Conservation (phyloP, 495 filamentous ascomycete species). For the Emericellopsis terricola region DNA sequence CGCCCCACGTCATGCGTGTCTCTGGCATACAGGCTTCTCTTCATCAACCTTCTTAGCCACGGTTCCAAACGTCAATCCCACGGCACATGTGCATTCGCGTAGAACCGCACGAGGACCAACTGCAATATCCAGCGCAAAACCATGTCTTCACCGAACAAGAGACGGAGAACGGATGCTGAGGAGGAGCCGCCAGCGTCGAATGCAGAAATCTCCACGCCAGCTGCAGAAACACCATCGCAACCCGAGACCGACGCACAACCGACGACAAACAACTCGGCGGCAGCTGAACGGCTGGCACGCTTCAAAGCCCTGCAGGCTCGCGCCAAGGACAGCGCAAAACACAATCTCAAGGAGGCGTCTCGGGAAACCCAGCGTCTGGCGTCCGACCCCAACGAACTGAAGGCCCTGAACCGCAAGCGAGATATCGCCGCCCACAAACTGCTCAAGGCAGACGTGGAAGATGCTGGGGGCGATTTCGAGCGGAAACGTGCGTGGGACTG, state of each 20-base stretch:
- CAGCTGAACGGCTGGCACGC: constrained; percentile 39
- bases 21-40: no score
- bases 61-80: no score
- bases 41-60: no score
- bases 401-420: constrained; percentile 56
- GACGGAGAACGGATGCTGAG: background rate
- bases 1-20: no score
- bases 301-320: constrained; percentile 80
- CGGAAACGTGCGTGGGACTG: constrained; percentile 97
- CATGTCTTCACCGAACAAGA: no score
- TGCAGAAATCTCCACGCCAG: constrained; percentile 5
- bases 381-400: constrained; percentile 54
- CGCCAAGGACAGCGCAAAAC: constrained; percentile 58
- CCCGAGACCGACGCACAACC: no score
- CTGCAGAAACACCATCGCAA: constrained; percentile 27
- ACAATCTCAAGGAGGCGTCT: constrained; percentile 69
- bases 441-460: constrained; percentile 75
- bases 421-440: constrained; percentile 84
- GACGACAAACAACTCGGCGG: no score
- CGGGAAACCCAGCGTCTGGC: constrained; percentile 66
- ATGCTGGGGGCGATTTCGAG: constrained; percentile 81
- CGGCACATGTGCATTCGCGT: no score
- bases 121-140: no score
- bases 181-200: background rate
- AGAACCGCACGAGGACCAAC: no score